Evolutionary conservation across 2,329 filamentous ascomycete species (phyloP), one percentile per base, ranked within the genome.

Genomic region (Trichoderma guizhouense): DNA sequence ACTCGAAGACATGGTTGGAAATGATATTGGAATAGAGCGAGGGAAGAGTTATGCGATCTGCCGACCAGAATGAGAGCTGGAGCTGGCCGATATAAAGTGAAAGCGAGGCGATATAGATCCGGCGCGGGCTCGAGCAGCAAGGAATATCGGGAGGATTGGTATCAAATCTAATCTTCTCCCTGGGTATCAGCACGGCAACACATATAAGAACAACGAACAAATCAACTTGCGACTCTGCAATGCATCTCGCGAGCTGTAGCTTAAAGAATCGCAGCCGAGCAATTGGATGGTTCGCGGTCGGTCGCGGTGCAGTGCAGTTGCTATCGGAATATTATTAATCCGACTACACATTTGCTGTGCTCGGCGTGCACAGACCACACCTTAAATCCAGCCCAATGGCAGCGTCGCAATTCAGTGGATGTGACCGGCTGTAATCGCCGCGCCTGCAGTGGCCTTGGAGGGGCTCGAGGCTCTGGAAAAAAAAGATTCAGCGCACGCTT

Each of bases 1-100:
- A 69, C 77, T 82, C 7, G 81, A 79, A 28, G 81, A 75, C 80
- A 82, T 82, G 51, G 62, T 76, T 14, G 32, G 36, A 14, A 36
- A 36, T 66, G 24, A 6, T 5, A 47, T 26, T 15, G 11, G 43
- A 14, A 60, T 60, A 30, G 39, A 32, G 14, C 9, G n/a, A 36
- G 21, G 1, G 12, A 14, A 18, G 24, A 21, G 9, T 28, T 55
- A 8, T 18, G n/a, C 14, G 39, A 47, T 51, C 26, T 57, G 21
- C 14, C 15, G 28, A 39, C 9, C n/a, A 14, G 55, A 24, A 53
- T 12, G 26, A 57, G 39, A 68, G 58, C 62, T 57, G 71, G 30
- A n/a, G 55, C 34, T 32, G 24, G 28, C 21, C 7, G 34, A 12
- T 39, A 67, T 28, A 24, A n/a, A 39, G 30, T 32, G 32, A 55